These are phyloP conservation scores for Trypanosomatidae sp. DNA, from an alignment of 208 protist genomes.

Conservation along the genomic window DNA sequence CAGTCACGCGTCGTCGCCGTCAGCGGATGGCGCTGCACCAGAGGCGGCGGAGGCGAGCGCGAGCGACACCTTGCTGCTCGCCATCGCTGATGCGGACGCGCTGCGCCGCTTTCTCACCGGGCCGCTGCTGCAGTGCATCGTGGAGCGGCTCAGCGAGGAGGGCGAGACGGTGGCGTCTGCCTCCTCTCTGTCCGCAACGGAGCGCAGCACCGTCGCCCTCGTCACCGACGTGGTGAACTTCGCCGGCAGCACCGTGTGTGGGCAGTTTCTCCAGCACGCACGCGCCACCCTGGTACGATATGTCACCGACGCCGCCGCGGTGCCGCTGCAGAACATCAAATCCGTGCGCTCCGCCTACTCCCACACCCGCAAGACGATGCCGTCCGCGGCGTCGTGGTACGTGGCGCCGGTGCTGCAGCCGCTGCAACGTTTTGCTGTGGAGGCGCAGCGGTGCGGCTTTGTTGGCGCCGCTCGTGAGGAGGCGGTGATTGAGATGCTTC, in stretches of 20 bases:
- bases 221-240: constrained; percentile 25
- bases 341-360: constrained; percentile 74
- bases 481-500: constrained; percentile 19
- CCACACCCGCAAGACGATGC: constrained; percentile 67
- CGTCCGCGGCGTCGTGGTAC: constrained; percentile 76
- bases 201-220: constrained; percentile 20
- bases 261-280: constrained; percentile 19
- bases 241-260: constrained; percentile 24
- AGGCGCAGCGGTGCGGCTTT: constrained; percentile 25
- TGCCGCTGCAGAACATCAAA: constrained; percentile 71
- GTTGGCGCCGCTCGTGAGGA: constrained; percentile 14
- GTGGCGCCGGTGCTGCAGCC: constrained; percentile 53
- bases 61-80: constrained; percentile 14
- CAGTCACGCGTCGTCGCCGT: not conserved
- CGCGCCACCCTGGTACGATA: constrained; percentile 25
- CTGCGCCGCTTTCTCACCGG: constrained; percentile 20
- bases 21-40: not conserved
- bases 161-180: not conserved
- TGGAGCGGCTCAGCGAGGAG: constrained; percentile 5
- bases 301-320: constrained; percentile 36
- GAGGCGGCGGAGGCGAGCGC: not conserved
- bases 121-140: constrained; percentile 11
- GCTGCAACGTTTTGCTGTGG: constrained; percentile 38
- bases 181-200: not conserved
- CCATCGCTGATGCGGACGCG: constrained; percentile 19